Evolutionary conservation across 2,329 filamentous ascomycete genomes (phyloP).

Genomic region (Paramyrothecium roridum): DNA sequence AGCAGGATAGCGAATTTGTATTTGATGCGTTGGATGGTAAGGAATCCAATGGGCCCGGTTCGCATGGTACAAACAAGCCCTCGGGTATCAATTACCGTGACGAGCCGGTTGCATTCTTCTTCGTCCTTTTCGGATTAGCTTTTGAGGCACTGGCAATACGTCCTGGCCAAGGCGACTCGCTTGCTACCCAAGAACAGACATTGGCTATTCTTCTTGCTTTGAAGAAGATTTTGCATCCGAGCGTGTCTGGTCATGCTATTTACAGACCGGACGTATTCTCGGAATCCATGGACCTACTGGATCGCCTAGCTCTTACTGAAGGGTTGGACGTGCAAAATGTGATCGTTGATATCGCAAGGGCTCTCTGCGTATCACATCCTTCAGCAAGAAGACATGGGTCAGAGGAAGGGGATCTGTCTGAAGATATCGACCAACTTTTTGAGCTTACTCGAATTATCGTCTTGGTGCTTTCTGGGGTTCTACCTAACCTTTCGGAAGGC

Average conservation of each 20-base stretch:
- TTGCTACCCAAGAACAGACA: slow-evolving; percentile 74
- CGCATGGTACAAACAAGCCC: slow-evolving; percentile 55
- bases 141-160: slow-evolving; percentile 92
- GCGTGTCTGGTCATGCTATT: slow-evolving; percentile 92
- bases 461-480: slow-evolving; percentile 79
- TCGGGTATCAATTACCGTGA: slow-evolving; percentile 95
- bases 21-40: slow-evolving; percentile 96
- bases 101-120: slow-evolving; percentile 97
- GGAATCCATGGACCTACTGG: slow-evolving; percentile 93
- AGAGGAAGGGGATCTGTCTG: slow-evolving; percentile 77
- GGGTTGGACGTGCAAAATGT: slow-evolving; percentile 83
- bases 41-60: slow-evolving; percentile 45
- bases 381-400: slow-evolving; percentile 61
- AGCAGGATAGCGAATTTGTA: slow-evolving; percentile 96
- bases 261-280: slow-evolving; percentile 95
- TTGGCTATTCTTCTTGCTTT: slow-evolving; percentile 86
- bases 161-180: slow-evolving; percentile 44
- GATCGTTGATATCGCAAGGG: slow-evolving; percentile 90
- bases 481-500: slow-evolving; percentile 75
- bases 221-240: slow-evolving; percentile 91
- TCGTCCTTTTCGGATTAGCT: slow-evolving; percentile 92
- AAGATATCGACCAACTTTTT: slow-evolving; percentile 97
- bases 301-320: slow-evolving; percentile 89
- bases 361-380: slow-evolving; percentile 85
- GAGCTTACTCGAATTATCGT: slow-evolving; percentile 96